These are phyloP conservation scores for Ceratocystis colombiana DNA, from an alignment of 2,329 filamentous ascomycete species.

Conservation along the genomic window DNA sequence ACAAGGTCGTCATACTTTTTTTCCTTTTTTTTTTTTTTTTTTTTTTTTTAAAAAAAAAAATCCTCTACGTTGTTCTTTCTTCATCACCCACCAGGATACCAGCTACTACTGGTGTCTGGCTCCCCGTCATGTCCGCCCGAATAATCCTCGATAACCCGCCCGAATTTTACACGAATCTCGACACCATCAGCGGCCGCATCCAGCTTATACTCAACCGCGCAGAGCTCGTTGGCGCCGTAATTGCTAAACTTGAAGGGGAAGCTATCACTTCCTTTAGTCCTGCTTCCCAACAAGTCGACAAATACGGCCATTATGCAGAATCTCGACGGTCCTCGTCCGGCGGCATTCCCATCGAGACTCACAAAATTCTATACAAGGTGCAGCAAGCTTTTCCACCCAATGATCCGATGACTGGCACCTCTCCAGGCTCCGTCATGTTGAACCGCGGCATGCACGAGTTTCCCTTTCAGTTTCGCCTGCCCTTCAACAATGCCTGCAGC, in stretches of 20 bases:
- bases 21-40: not conserved
- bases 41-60: no score
- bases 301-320: slow-evolving; percentile 31
- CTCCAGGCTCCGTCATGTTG: slow-evolving; percentile 47
- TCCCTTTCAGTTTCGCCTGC: slow-evolving; percentile 66
- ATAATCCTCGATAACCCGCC: slow-evolving; percentile 57
- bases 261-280: slow-evolving; percentile 53
- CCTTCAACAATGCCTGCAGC: slow-evolving; percentile 64
- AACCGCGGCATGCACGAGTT: slow-evolving; percentile 64
- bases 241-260: slow-evolving; percentile 78
- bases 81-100: not conserved
- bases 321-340: slow-evolving; percentile 25
- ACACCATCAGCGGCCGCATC: slow-evolving; percentile 56
- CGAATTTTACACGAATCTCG: slow-evolving; percentile 70
- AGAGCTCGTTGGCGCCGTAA: slow-evolving; percentile 60
- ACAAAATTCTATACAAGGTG: slow-evolving; percentile 66
- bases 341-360: slow-evolving; percentile 45
- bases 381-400: slow-evolving; percentile 61
- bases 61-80: not conserved
- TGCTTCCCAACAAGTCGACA: slow-evolving; percentile 33
- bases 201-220: slow-evolving; percentile 50
- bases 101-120: not conserved
- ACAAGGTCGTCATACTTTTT: not conserved
- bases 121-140: slow-evolving; percentile 50
- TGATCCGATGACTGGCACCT: slow-evolving; percentile 35